Conservation (phyloP, 192 early-diverging fungal species). For the Jimgerdemannia lactiflua region DNA sequence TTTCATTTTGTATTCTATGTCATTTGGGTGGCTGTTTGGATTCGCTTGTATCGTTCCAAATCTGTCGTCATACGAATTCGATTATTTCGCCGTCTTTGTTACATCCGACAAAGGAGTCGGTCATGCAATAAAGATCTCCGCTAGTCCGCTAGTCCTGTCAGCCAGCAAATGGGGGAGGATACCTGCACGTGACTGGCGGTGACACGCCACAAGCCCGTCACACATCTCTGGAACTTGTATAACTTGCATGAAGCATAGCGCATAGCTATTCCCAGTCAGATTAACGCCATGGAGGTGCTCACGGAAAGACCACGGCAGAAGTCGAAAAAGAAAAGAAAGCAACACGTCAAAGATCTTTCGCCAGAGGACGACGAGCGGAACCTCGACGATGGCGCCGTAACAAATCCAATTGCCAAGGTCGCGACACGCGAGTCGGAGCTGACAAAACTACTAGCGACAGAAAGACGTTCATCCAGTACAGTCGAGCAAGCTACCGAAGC, state of each 20-base stretch:
- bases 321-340: neutral
- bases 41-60: no score
- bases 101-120: no score
- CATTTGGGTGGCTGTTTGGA: no score
- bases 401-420: neutral
- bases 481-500: neutral
- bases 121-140: no score
- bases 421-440: neutral
- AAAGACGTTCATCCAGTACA: neutral
- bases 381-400: neutral
- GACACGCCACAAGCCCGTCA: neutral
- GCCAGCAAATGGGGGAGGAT: no score
- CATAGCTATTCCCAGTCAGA: no score
- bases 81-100: no score
- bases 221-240: neutral
- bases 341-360: neutral
- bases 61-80: no score
- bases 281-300: neutral
- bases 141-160: no score
- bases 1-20: no score
- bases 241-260: no score
- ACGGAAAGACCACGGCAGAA: neutral
- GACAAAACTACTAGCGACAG: neutral
- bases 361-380: neutral
- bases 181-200: neutral